Base-by-base conservation (phyloP, 2,329 filamentous ascomycete genomes). In the Aspergillus aculeatinus region DNA sequence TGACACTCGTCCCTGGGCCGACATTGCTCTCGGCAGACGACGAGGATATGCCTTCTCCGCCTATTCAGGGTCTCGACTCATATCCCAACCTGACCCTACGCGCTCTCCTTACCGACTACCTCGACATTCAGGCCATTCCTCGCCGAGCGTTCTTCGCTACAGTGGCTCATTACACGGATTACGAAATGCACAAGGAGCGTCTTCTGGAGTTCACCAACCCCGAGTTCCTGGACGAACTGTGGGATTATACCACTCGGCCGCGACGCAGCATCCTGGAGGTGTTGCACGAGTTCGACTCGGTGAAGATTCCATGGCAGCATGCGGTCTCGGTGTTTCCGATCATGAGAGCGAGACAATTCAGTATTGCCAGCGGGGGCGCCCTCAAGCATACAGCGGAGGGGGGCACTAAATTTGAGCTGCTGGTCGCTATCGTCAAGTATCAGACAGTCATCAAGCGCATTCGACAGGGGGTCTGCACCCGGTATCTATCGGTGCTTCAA, bases 171-270 rank as follows among this genome's bases (percentile, higher is more conserved):
- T 92, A 92, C 69, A 90, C 92, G 2, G 77, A 80, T 0, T 85
- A 96, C 68, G 73, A 80, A 2, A 86, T 87, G 68, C 94, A 99
- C 69, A 87, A 86, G 67, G 89, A 95, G 62, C 87, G 94, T 2
- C 84, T 99, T 0, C 76, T 89, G 9, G 95, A 99, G 71, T 95
- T 99, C 68, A 88, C 87, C 1, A 85, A 89, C 68, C 87, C 91
- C 0, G 84, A 89, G 50, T 91, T 89, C 68, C 86, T 94, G 5
- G 92, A 98, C 67, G 95, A 99, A 68, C 88, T 96, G 58, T 98
- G 91, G 78, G 94, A 99, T 77, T 99, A 99, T 72, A 95, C 95
- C 1, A 93, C 93, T 0, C 87, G 95, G 9, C 91, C 94, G 0
- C 88, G 92, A 35, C 88, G 95, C 35, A 96, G 90, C 60, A 96